Conservation (phyloP, 805 yeast species). For the Teunomyces tritomae region DNA sequence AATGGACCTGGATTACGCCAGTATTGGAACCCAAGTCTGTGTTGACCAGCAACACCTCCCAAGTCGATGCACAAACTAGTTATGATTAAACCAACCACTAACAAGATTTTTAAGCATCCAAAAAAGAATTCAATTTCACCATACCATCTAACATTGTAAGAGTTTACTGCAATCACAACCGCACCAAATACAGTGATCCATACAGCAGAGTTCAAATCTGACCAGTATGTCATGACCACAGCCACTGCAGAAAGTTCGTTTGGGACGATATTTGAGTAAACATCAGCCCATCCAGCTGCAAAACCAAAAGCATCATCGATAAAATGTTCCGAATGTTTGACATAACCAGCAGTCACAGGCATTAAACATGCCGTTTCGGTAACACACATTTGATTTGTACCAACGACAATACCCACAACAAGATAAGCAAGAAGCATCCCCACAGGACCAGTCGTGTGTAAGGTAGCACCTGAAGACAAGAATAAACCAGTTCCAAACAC, state of each 20-base stretch:
- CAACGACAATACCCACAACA: slow-evolving; percentile 44
- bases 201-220: slow-evolving; percentile 41
- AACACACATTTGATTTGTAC: slow-evolving; percentile 38
- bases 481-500: slow-evolving; percentile 52
- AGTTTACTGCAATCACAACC: slow-evolving; percentile 32
- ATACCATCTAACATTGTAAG: slow-evolving; percentile 37
- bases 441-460: slow-evolving; percentile 35
- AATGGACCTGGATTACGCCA: slow-evolving; percentile 44
- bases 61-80: slow-evolving; percentile 20
- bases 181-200: slow-evolving; percentile 45
- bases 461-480: slow-evolving; percentile 51
- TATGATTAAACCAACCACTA: slow-evolving; percentile 20
- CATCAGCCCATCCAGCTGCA: slow-evolving; percentile 44
- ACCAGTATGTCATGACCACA: slow-evolving; percentile 47
- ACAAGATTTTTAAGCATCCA: slow-evolving; percentile 22
- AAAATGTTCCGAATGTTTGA: slow-evolving; percentile 36
- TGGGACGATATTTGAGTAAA: slow-evolving; percentile 36
- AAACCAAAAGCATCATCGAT: slow-evolving; percentile 47
- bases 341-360: slow-evolving; percentile 37
- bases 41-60: slow-evolving; percentile 25
- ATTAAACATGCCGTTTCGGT: slow-evolving; percentile 37
- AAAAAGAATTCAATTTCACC: slow-evolving; percentile 30
- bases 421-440: slow-evolving; percentile 49
- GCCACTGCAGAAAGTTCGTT: slow-evolving; percentile 47
- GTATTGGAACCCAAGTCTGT: slow-evolving; percentile 30